Conservation (phyloP, 2,329 filamentous ascomycete species). For the Shiraia bambusicola region DNA sequence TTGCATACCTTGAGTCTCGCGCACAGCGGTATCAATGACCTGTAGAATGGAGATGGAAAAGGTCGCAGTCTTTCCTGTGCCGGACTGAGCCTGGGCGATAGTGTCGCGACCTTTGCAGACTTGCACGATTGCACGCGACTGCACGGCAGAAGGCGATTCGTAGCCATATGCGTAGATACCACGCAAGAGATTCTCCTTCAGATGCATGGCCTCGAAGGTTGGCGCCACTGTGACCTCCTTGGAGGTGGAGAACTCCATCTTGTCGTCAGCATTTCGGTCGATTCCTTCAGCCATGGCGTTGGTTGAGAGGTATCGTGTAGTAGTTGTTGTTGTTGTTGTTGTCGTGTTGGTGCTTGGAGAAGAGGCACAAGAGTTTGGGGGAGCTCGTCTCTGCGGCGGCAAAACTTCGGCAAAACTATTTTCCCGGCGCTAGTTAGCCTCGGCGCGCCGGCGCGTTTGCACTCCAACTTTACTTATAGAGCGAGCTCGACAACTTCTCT, state of each 20-base stretch:
- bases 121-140: constrained; percentile 97
- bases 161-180: constrained; percentile 99
- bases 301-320: constrained; percentile 5
- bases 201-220: constrained; percentile 72
- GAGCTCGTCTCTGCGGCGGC: constrained; percentile 16
- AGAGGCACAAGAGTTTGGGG: constrained; percentile 30
- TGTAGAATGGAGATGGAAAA: constrained; percentile 97
- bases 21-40: constrained; percentile 89
- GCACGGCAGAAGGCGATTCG: constrained; percentile 95
- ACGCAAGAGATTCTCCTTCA: constrained; percentile 95
- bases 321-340: constrained; percentile 1
- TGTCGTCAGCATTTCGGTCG: constrained; percentile 90
- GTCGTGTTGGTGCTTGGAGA: constrained; percentile 9
- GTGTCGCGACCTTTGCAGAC: constrained; percentile 99
- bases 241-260: constrained; percentile 97
- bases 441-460: constrained; percentile 14
- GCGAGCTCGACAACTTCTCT: constrained; percentile 14
- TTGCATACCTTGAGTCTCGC: constrained; percentile 72
- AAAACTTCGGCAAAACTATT: constrained; percentile 16
- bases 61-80: constrained; percentile 94
- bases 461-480: constrained; percentile 20
- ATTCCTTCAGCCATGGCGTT: constrained; percentile 84
- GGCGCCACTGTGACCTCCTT: constrained; percentile 96
- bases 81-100: constrained; percentile 96
- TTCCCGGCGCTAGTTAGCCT: constrained; percentile 1